These are phyloP conservation scores for Chenopodium formosanum DNA, from an alignment of 148 eudicot genomes.

Conservation along the genomic window DNA sequence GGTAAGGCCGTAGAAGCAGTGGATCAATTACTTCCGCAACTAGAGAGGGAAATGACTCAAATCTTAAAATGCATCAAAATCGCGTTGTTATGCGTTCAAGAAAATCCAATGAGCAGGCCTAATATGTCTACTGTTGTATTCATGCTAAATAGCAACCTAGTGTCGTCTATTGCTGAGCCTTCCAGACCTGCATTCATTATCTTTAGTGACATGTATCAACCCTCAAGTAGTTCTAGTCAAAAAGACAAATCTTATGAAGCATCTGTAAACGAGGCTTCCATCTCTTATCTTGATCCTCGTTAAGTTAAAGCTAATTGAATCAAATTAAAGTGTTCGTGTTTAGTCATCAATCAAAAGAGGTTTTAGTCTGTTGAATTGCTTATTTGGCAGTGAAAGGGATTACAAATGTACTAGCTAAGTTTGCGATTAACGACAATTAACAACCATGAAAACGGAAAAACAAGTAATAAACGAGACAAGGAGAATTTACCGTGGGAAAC, in stretches of 20 bases:
- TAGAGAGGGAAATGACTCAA: background rate
- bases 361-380: no score
- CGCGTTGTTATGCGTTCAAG: conserved; percentile 42
- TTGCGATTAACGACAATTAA: no score
- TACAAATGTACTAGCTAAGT: no score
- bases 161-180: conserved; percentile 28
- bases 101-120: conserved; percentile 33
- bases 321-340: no score
- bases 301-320: background rate
- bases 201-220: conserved; percentile 8
- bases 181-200: conserved; percentile 29
- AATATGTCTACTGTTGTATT: conserved; percentile 32
- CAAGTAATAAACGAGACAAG: no score
- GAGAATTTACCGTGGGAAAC: no score
- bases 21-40: conserved; percentile 11
- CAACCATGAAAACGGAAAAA: no score
- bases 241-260: background rate
- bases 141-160: conserved; percentile 30
- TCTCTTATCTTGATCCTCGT: conserved; percentile 28
- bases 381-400: no score
- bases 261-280: conserved; percentile 27
- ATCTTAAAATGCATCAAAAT: conserved; percentile 35
- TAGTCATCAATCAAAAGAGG: no score
- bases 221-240: background rate
- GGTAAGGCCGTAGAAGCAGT: conserved; percentile 15